Base-by-base conservation (phyloP, 1,139 yeast species). In the Saccharomyces uvarum region DNA sequence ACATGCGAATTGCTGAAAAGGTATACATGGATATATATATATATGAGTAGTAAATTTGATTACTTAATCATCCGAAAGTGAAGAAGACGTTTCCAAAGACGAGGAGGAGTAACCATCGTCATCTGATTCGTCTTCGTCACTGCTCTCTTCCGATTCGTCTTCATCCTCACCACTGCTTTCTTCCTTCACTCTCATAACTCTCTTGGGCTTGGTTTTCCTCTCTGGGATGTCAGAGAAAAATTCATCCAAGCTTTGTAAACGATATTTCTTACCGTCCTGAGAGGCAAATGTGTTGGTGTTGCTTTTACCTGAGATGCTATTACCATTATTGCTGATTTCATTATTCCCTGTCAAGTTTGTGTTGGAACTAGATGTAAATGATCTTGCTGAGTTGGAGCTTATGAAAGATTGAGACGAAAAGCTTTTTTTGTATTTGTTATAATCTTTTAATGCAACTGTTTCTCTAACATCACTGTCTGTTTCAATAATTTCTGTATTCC, bases 181-280 rank as follows among this genome's bases (percentile, higher is more conserved):
- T 41, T 68, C 73, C 46, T 67, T 71, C 26, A 66, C 69, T n/a
- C 64, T 59, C 1, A 68, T 67, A 3, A 68, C 70, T 63, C 51
- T 71, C 67, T 55, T 69, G 60, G 48, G 53, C 19, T 55, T 54
- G 21, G 52, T 56, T 14, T 63, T 59, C 51, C 63, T 61, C 6
- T 61, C 60, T 1, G 74, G 77, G 6, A 77, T 77, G 51, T 82
- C 85, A 19, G 86, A 88, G 64, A 90, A 86, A 68, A 89, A 89
- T 57, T 90, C 97, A 64, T 90, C 97, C 59, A 90, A 73, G 56
- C 89, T 88, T 70, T 86, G 96, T 51, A 86, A 73, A 60, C 79
- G 80, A 64, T 83, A 77, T 62, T 70, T 80, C 59, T 71, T 73
- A 4, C 61, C 61, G 27, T 53, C 55, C 14, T 46, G 47, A 4